Percentiles rank a stretch among this genome's conserved stretches.
Evolutionary conservation across 352 stramenopile genomes (phyloP).

Genomic region (Phytopythium boreale): DNA sequence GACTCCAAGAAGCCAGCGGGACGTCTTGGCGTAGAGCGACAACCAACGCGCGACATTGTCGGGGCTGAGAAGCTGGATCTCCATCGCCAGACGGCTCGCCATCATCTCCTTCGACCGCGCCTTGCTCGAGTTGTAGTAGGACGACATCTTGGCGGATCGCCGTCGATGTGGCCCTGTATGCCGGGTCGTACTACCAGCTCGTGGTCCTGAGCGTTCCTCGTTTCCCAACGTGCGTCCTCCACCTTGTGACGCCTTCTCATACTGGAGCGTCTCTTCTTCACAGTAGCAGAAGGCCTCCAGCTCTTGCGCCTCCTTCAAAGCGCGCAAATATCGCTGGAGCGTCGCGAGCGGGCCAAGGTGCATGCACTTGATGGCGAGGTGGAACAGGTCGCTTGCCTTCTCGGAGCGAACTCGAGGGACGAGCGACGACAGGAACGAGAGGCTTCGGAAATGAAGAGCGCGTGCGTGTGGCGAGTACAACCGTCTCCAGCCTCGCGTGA

Average conservation of each 20-base stretch:
- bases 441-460: conserved; percentile 30
- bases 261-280: conserved; percentile 48
- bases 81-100: conserved; percentile 37
- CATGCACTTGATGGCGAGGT: conserved; percentile 57
- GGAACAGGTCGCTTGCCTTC: conserved; percentile 58
- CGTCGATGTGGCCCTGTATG: background rate
- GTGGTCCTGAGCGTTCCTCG: background rate
- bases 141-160: conserved; percentile 14
- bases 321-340: conserved; percentile 40
- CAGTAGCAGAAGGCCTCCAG: conserved; percentile 57
- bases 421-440: conserved; percentile 50
- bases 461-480: conserved; percentile 14
- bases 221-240: background rate
- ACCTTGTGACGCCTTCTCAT: conserved; percentile 13
- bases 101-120: conserved; percentile 43
- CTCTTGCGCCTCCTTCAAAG: conserved; percentile 56
- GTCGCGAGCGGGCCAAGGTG: conserved; percentile 60
- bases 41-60: conserved; percentile 54
- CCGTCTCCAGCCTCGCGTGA: conserved; percentile 40
- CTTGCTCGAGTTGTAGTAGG: conserved; percentile 63
- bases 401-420: conserved; percentile 49
- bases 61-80: conserved; percentile 56
- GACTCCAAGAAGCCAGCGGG: conserved; percentile 48
- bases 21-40: conserved; percentile 49
- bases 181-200: background rate